Evolutionary conservation across 345 rosid species (phyloP), one percentile per base, ranked within the genome.

Genomic region (Mallotus nudiflorus): DNA sequence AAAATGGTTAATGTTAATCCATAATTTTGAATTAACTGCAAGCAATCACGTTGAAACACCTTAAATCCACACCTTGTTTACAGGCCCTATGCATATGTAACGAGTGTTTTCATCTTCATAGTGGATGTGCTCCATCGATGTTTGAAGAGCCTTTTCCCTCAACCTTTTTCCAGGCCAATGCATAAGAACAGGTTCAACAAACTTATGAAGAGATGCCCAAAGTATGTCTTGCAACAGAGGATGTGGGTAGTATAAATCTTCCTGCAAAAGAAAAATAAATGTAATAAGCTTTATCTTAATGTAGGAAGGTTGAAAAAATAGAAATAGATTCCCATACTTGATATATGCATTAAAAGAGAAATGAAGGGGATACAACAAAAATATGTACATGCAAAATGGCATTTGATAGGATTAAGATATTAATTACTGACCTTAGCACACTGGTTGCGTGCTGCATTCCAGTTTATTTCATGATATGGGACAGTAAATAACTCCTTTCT

Each of bases 71-170:
- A 90, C 99, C 98, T 95, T 95, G 75, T 92, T 90, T 70, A 92
- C 98, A 15, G 98, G 99, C 25, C 99, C 98, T n/a, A 92, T 89
- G 90, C 99, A 95, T 73, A 92, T 77, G 64, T 90, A 95, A 59
- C 90, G 86, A 67, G 97, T 95, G 80, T 88, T 92, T 80, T 92
- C 96, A 75, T 92, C 99, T 79, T 95, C 99, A 70, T 90, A 92
- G 80, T 95, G 98, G 62, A 92, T 80, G 73, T 92, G 98, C 81
- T 90, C 87, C 22, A 95, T 79, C 50, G 78, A 80, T 44, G 79
- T 58, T 39, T 61, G 76, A 66, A 90, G 75, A 68, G 99, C 97
- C 85, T 83, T 92, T 74, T 92, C 96, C 84, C 99, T 89, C 81
- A 95, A 81, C 68, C 78, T 92, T 68, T 90, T 83, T 70, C 96